Evolutionary conservation across 2,329 filamentous ascomycete genomes (phyloP).

Genomic region (Botrytis paeoniae): DNA sequence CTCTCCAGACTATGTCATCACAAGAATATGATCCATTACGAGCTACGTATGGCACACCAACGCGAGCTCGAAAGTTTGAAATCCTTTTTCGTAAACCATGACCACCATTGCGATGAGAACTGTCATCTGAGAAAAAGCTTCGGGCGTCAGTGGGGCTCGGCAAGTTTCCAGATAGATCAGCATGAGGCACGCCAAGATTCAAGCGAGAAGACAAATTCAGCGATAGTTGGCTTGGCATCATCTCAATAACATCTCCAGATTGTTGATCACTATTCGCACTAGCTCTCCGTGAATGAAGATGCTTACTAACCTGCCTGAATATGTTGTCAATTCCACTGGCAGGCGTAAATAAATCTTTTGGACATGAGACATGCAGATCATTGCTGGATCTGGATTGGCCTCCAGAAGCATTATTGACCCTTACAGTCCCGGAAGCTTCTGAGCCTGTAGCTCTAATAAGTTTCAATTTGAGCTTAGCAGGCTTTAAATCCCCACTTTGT

Average conservation of each 20-base stretch:
- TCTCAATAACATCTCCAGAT: slow-evolving; percentile 13
- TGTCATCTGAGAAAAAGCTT: slow-evolving; percentile 42
- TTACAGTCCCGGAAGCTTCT: slow-evolving; percentile 32
- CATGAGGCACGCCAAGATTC: slow-evolving; percentile 13
- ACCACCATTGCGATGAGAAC: slow-evolving; percentile 33
- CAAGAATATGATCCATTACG: slow-evolving; percentile 32
- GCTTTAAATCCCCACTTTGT: slow-evolving; percentile 20
- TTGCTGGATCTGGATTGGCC: slow-evolving; percentile 25
- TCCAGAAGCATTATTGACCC: slow-evolving; percentile 30
- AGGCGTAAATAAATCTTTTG: slow-evolving; percentile 37
- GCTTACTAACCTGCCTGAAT: slow-evolving; percentile 35
- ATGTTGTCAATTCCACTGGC: slow-evolving; percentile 32
- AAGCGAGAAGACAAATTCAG: slow-evolving; percentile 19
- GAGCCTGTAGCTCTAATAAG: slow-evolving; percentile 35
- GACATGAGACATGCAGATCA: slow-evolving; percentile 32
- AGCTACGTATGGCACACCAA: slow-evolving; percentile 31
- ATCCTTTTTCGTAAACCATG: slow-evolving; percentile 33
- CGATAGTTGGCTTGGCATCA: slow-evolving; percentile 10
- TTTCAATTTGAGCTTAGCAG: slow-evolving; percentile 34
- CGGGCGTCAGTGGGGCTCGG: slow-evolving; percentile 31
- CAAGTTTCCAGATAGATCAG: slow-evolving; percentile 23
- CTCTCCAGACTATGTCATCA: slow-evolving; percentile 34
- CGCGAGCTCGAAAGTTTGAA: slow-evolving; percentile 31
- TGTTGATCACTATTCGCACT: slow-evolving; percentile 27
- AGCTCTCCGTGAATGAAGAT: slow-evolving; percentile 31